A percentile compares a stretch with the other conserved stretches of the same genome.
These are phyloP conservation scores for Blastocystis sp. DNA, from an alignment of 352 stramenopile genomes.

Conservation along the genomic window DNA sequence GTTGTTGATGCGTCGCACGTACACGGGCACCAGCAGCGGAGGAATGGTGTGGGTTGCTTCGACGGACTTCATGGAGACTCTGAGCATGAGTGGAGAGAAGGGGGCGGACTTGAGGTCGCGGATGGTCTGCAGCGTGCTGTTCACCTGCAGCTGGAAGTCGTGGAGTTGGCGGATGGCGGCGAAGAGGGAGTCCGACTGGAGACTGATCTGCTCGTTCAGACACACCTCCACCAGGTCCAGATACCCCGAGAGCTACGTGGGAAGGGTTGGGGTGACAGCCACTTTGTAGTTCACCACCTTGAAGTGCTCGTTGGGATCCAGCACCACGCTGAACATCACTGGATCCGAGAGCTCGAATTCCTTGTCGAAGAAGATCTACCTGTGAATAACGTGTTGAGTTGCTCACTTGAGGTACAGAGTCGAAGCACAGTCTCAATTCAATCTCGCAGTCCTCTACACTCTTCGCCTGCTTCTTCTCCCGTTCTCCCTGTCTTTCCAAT, in stretches of 20 bases:
- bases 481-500: background rate
- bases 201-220: constrained; percentile 49
- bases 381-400: background rate
- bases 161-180: constrained; percentile 38
- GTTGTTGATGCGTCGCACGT: constrained; percentile 25
- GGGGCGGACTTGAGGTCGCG: background rate
- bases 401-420: constrained; percentile 36
- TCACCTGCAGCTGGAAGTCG: constrained; percentile 45
- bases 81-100: background rate
- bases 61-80: background rate
- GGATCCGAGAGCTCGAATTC: constrained; percentile 53
- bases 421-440: constrained; percentile 33
- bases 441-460: constrained; percentile 14
- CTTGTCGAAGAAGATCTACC: constrained; percentile 19
- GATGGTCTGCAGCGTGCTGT: constrained; percentile 7
- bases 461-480: constrained; percentile 35
- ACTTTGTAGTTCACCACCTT: constrained; percentile 56
- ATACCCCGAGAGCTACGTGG: constrained; percentile 16
- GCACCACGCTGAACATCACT: constrained; percentile 36
- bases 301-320: constrained; percentile 54
- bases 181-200: constrained; percentile 50
- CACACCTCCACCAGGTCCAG: constrained; percentile 52
- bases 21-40: constrained; percentile 31
- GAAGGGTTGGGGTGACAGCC: background rate
- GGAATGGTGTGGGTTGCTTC: constrained; percentile 27